These are phyloP conservation scores for Pezicula rhizophila DNA, from an alignment of 2,329 filamentous ascomycete genomes.

Conservation along the genomic window DNA sequence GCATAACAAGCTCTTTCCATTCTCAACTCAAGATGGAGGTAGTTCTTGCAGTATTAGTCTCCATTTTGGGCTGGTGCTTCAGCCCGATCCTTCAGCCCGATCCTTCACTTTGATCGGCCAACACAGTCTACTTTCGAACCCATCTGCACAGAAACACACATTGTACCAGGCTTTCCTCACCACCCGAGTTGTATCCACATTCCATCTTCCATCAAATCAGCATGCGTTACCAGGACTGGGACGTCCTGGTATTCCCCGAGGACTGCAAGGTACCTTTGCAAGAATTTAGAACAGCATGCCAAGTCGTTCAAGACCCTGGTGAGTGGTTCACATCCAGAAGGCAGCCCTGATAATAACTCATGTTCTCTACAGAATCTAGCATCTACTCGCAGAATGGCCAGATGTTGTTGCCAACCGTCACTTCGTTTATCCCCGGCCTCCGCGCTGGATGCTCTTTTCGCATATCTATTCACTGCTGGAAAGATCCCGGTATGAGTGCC, in stretches of 20 bases:
- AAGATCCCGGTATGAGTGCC: slow-evolving; percentile 51
- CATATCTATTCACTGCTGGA: slow-evolving; percentile 72
- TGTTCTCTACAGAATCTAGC: slow-evolving; percentile 5
- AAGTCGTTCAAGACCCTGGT: slow-evolving; percentile 51
- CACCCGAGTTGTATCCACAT: no score
- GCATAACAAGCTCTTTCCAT: background rate
- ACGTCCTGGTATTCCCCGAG: slow-evolving; percentile 71
- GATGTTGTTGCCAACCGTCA: slow-evolving; percentile 54
- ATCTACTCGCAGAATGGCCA: slow-evolving; percentile 4
- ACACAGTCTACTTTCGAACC: background rate
- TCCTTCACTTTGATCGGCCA: background rate
- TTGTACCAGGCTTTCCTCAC: no score
- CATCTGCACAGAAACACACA: no score
- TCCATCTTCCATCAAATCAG: slow-evolving; percentile 17
- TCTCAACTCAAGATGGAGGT: background rate
- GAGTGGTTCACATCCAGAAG: slow-evolving; percentile 10
- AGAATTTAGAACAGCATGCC: slow-evolving; percentile 77
- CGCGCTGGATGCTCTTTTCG: slow-evolving; percentile 53
- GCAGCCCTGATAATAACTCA: slow-evolving; percentile 13
- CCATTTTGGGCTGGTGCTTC: no score
- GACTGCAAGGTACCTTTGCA: slow-evolving; percentile 65
- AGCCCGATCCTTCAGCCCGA: no score
- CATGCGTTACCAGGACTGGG: slow-evolving; percentile 86
- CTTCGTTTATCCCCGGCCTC: slow-evolving; percentile 65
- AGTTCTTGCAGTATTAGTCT: no score